Evolutionary conservation across 257 asterid genomes (phyloP).

Genomic region (Vinca minor): DNA sequence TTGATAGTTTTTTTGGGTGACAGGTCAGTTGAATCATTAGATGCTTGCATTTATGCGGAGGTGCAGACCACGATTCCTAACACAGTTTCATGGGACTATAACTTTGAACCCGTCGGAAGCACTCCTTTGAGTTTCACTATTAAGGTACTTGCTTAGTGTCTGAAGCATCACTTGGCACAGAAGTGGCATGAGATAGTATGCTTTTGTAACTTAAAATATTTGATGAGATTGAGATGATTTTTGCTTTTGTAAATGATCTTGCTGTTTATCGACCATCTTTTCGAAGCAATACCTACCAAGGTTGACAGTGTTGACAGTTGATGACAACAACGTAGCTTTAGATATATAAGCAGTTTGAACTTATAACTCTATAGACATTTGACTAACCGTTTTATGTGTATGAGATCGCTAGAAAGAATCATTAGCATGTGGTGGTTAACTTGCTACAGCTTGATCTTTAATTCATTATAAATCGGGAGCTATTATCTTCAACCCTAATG

Average conservation of each 20-base stretch:
- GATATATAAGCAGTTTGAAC: background rate
- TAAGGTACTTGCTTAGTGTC: conserved; percentile 42
- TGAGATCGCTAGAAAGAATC: background rate
- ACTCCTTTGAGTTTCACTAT: conserved; percentile 83
- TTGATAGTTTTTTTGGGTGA: conserved; percentile 9
- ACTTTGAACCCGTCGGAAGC: conserved; percentile 91
- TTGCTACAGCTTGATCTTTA: background rate
- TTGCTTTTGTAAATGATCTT: background rate
- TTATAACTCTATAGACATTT: background rate
- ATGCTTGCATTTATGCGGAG: conserved; percentile 82
- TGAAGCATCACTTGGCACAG: background rate
- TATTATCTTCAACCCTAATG: background rate
- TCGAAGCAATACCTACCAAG: background rate
- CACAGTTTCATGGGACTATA: conserved; percentile 94
- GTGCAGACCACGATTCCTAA: conserved; percentile 88
- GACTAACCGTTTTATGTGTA: background rate
- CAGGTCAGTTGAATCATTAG: conserved; percentile 79
- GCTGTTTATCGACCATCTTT: background rate
- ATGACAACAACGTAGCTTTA: background rate
- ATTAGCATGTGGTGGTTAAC: background rate
- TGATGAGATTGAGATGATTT: background rate
- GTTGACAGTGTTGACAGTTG: background rate
- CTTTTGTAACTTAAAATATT: background rate
- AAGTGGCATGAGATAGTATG: conserved; percentile 4
- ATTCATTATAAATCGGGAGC: background rate